Evolutionary conservation across 352 stramenopile species (phyloP).

Genomic region (Phytopythium aichiense): DNA sequence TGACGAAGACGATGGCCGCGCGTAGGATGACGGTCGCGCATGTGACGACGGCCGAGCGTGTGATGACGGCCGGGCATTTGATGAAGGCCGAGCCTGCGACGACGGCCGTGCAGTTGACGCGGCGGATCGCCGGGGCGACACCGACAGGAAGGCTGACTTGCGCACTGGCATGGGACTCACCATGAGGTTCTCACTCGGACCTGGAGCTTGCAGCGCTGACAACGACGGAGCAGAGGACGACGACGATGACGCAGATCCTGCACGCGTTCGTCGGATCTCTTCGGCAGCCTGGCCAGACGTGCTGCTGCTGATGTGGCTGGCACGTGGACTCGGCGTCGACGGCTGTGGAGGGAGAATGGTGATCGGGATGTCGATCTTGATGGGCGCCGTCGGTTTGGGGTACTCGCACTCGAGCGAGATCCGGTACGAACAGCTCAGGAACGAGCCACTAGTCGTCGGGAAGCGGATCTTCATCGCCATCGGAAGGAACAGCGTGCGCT

Average conservation of each 20-base stretch:
- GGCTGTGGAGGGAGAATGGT: constrained; percentile 22
- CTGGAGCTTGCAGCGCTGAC: neutral
- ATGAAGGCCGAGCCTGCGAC: neutral
- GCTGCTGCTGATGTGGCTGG: neutral
- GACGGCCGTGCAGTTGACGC: neutral
- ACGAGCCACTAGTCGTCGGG: constrained; percentile 43
- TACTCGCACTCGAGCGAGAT: constrained; percentile 65
- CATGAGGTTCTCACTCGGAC: constrained; percentile 3
- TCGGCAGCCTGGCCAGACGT: neutral
- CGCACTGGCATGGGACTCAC: constrained; percentile 2
- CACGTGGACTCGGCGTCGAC: neutral
- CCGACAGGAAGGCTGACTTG: constrained; percentile 4
- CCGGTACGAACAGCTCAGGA: constrained; percentile 57
- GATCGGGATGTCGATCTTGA: constrained; percentile 36
- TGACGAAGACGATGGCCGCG: neutral
- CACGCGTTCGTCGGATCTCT: constrained; percentile 1
- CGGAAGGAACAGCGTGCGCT: constrained; percentile 53
- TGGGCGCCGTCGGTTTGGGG: constrained; percentile 15
- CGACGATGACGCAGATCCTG: neutral
- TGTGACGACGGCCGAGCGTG: neutral
- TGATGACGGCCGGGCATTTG: neutral
- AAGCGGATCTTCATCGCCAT: constrained; percentile 53
- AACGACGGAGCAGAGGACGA: neutral
- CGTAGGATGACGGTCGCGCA: neutral
- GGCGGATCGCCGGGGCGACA: neutral